Evolutionary conservation across 805 yeast genomes (phyloP), one percentile per base, ranked within the genome.

Genomic region (Priceomyces medius): DNA sequence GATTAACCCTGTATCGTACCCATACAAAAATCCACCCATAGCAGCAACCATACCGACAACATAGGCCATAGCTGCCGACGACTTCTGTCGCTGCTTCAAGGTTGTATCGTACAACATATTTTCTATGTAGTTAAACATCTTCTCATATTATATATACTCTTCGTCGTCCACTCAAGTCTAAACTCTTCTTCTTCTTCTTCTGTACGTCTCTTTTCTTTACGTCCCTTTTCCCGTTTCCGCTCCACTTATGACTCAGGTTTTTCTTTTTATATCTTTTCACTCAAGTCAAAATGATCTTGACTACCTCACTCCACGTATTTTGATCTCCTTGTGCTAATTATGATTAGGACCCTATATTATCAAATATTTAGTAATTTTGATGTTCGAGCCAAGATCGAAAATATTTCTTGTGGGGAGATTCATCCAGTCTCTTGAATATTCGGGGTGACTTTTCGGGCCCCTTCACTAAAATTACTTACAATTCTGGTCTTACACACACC

Each of bases 1-100:
- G 38, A 88, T 83, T 35, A 87, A 66, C 1, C 96, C 96, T 0
- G 97, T 88, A 60, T 88, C 96, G 57, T 86, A 89, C 1, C 96
- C 96, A 58, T 84, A 88, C 31, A 88, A 67, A 57, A 88, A 85
- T 0, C 96, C 97, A 20, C 96, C 96, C n/a, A 86, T 76, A 10
- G 96, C 95, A 8, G 93, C 91, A 45, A 88, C 81, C 17, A 79
- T 56, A 44, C 95, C 96, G 3, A 88, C 90, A 7, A 76, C 65
- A 24, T 85, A 60, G 3, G 95, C 88, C 74, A 83, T 79, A 34
- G 72, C 63, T 2, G 81, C 71, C 0, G 88, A 79, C 14, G 77
- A 62, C 48, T 70, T 64, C 54, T 66, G 71, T 40, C 70, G 68
- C 53, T 66, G 56, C 46, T 66, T 64, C 21, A 45, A 64, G 64